Evolutionary conservation across 768 basidiomycete genomes (phyloP).

Genomic region (Leccinum broughii): DNA sequence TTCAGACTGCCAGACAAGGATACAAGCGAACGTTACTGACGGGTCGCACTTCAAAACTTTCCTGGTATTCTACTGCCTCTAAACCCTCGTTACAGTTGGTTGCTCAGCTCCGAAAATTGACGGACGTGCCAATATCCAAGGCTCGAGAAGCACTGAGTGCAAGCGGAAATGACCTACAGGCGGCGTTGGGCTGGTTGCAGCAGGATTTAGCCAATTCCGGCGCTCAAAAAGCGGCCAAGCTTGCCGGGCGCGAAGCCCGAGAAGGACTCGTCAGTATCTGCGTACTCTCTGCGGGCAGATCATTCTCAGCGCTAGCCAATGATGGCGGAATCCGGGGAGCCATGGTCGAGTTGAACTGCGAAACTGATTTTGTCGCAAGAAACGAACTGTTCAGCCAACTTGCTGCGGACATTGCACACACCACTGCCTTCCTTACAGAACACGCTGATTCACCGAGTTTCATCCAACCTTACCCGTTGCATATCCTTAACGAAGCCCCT

Average conservation of each 20-base stretch:
- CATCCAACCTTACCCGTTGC: constrained; percentile 53
- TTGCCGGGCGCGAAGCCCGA: constrained; percentile 68
- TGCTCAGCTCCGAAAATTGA: constrained; percentile 80
- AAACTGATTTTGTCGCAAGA: constrained; percentile 94
- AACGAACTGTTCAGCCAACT: constrained; percentile 80
- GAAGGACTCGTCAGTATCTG: constrained; percentile 83
- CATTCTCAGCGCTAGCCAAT: constrained; percentile 33
- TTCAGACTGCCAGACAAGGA: constrained; percentile 6
- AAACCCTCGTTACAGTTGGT: constrained; percentile 78
- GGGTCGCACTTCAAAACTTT: constrained; percentile 2
- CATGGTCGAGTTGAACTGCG: constrained; percentile 92
- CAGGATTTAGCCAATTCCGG: constrained; percentile 71
- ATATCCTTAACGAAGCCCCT: constrained; percentile 60
- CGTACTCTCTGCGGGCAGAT: constrained; percentile 64
- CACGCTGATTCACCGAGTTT: constrained; percentile 31
- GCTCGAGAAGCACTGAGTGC: constrained; percentile 84
- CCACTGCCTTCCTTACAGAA: constrained; percentile 71
- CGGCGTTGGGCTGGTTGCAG: constrained; percentile 79
- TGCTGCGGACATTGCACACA: constrained; percentile 79
- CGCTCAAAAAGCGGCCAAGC: constrained; percentile 79
- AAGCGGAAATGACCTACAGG: constrained; percentile 69
- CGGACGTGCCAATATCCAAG: constrained; percentile 80
- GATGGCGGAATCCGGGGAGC: constrained; percentile 66
- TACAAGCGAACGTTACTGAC: constrained; percentile 1
- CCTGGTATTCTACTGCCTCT: constrained; percentile 51